phyloP scores from a whole-genome alignment of 306 rosid genomes.

The Castanospermum australe region DNA sequence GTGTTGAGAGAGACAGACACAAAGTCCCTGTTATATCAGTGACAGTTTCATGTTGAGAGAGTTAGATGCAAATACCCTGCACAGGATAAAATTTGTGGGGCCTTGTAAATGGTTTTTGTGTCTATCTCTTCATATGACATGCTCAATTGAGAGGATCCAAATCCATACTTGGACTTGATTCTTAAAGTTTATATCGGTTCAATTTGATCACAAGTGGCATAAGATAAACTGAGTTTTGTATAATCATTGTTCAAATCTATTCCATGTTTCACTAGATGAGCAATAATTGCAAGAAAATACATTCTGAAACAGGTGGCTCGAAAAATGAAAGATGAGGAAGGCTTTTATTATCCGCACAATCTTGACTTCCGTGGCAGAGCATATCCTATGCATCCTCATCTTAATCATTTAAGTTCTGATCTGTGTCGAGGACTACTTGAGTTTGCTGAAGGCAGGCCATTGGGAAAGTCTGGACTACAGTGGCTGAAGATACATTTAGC shows the following conservation, averaged over 20 bases:
- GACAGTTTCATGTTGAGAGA: not conserved
- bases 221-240: not conserved
- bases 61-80: not conserved
- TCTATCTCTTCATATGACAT: not conserved
- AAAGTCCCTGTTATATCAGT: no score
- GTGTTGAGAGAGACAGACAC: no score
- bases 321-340: conserved; percentile 79
- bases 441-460: conserved; percentile 78
- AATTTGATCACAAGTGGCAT: not conserved
- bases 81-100: not conserved
- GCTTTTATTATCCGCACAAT: conserved; percentile 91
- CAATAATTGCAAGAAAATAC: conserved; percentile 18
- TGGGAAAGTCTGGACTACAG: conserved; percentile 73
- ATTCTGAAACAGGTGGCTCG: conserved; percentile 69
- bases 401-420: conserved; percentile 88
- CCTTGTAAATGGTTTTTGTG: not conserved
- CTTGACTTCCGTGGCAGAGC: conserved; percentile 94
- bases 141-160: not conserved
- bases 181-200: not conserved
- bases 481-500: conserved; percentile 92
- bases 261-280: conserved; percentile 14
- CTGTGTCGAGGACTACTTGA: conserved; percentile 87
- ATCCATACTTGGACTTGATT: not conserved
- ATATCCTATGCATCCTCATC: conserved; percentile 92
- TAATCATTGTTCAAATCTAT: not conserved